Conservation (phyloP, 164 flowering plant species). For the Magnolia changhungtana region DNA sequence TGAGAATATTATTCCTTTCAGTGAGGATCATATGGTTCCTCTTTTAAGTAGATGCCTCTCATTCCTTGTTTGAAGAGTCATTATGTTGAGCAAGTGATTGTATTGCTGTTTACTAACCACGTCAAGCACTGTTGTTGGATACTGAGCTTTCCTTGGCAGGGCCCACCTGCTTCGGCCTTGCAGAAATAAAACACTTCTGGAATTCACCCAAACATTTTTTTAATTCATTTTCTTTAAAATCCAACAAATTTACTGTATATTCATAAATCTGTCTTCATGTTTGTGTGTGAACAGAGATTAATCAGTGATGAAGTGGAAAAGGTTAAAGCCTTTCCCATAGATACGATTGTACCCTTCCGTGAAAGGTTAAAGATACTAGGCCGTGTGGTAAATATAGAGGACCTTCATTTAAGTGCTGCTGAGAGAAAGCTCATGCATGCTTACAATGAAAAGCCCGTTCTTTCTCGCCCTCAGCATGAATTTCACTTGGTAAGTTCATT, state of each 20-base stretch:
- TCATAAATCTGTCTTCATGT: background rate
- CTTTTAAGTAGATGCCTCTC: background rate
- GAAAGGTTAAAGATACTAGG: conserved; percentile 96
- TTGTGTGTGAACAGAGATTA: conserved; percentile 47
- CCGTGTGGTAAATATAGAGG: conserved; percentile 87
- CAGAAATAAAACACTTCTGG: too few relatives aligned
- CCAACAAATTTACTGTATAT: background rate
- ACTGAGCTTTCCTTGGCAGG: too few relatives aligned
- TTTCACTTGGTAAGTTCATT: conserved; percentile 60
- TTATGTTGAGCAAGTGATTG: background rate
- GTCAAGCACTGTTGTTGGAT: too few relatives aligned
- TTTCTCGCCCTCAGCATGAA: conserved; percentile 98
- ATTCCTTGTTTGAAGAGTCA: background rate
- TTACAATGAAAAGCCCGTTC: conserved; percentile 96
- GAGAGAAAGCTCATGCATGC: conserved; percentile 96
- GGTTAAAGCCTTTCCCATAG: conserved; percentile 78
- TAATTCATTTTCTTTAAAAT: background rate
- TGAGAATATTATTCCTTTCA: too few relatives aligned
- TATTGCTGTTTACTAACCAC: background rate
- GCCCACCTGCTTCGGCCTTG: too few relatives aligned
- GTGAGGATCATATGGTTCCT: too few relatives aligned
- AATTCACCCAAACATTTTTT: too few relatives aligned
- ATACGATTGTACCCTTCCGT: conserved; percentile 69
- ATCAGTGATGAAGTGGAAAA: conserved; percentile 87
- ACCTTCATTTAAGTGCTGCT: conserved; percentile 72